Evolutionary conservation across 2,329 filamentous ascomycete genomes (phyloP), one percentile per base, ranked within the genome.

Genomic region (Ilyonectria robusta): DNA sequence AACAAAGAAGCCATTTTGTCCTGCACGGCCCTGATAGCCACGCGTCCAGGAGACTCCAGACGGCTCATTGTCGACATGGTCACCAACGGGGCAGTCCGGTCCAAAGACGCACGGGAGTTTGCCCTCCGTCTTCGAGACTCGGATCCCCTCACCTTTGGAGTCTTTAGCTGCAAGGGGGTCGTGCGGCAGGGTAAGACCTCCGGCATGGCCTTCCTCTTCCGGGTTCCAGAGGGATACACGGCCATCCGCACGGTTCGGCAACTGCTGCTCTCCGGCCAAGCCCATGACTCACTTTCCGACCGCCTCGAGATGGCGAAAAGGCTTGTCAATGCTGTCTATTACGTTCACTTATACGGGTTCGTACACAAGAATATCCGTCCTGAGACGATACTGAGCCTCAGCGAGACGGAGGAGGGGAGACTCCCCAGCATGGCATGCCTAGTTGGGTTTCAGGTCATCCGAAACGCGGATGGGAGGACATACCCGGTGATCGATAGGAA

Each of bases 311-410:
- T 51, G 26, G 48, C 48, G 10, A 29, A 31, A 6, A 29, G 78
- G 37, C 61, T 85, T 0, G 79, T 79, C 11, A 72, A 68, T 15
- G 72, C 82, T 0, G 77, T 75, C 6, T 58, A 51, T 11, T 76
- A 66, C 35, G 59, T 77, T 1, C 86, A 86, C 62, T 76, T 78
- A 0, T 78, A 78, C 29, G 77, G 75, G 6, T 83, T 85, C 48
- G 84, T 86, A 3, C 83, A 86, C 74, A 86, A 85, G 68, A 83
- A 80, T 55, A 81, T 86, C 19, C 77, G 81, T 0, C 83, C 84
- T 1, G 83, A 86, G 37, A 81, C 75, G 0, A 71, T 84, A 13
- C 59, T 85, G 5, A 56, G 81, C 3, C 78, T 83, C 10, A 57
- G 64, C 0, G 55, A 64, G 29, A 35, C 35, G 4, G 33, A 26